These are phyloP conservation scores for Blastocystis sp. DNA, from an alignment of 352 stramenopile genomes.

Conservation along the genomic window DNA sequence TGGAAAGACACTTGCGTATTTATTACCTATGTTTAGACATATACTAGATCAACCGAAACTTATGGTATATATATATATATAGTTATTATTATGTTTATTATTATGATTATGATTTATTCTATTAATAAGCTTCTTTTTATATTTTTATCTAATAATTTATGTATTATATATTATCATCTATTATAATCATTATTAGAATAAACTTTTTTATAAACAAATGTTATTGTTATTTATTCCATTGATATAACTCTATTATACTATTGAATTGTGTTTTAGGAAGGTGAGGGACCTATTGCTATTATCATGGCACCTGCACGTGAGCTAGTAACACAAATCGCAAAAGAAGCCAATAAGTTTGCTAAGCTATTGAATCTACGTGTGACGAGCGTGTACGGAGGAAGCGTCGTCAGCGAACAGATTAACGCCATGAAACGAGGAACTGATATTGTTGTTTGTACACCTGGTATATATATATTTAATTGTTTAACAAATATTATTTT, in stretches of 20 bases:
- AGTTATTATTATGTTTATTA: no score
- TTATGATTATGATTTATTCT: no score
- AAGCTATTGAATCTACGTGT: constrained; percentile 68
- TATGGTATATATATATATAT: constrained; percentile 21
- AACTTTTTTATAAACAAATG: no score
- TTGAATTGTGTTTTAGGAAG: constrained; percentile 54
- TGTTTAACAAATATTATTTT: no score
- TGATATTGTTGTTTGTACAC: constrained; percentile 90
- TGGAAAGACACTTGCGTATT: constrained; percentile 53
- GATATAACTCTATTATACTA: constrained; percentile 1
- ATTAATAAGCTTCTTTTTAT: no score
- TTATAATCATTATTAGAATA: no score
- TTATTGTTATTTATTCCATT: no score
- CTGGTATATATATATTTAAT: constrained; percentile 43
- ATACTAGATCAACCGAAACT: constrained; percentile 62
- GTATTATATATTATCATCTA: no score
- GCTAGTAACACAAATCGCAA: constrained; percentile 89
- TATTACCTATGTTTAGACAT: constrained; percentile 75
- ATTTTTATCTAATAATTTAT: no score
- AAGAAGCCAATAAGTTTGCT: constrained; percentile 71
- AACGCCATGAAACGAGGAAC: constrained; percentile 82
- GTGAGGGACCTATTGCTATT: constrained; percentile 83
- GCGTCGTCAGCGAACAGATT: constrained; percentile 85
- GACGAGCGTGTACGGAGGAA: constrained; percentile 79
- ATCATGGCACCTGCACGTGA: constrained; percentile 90